A percentile compares a stretch with the other conserved stretches of the same genome.
phyloP scores from a whole-genome alignment of 768 basidiomycete genomes.

The Collybia mongolica region DNA sequence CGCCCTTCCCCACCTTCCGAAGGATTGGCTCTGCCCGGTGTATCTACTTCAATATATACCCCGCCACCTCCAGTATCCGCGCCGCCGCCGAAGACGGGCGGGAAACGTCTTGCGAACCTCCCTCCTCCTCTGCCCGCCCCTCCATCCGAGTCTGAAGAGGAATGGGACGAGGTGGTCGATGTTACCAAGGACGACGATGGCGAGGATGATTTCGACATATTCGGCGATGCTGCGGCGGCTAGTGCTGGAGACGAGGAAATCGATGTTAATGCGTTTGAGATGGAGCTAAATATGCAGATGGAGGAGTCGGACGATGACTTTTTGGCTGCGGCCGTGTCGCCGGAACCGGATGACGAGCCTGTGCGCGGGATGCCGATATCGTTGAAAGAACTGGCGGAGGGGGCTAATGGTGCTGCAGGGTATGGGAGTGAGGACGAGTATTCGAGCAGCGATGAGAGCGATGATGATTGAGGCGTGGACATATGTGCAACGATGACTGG shows the following conservation, averaged over 20 bases:
- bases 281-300: conserved; percentile 36
- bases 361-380: conserved; percentile 14
- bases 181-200: conserved; percentile 11
- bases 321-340: conserved; percentile 35
- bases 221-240: conserved; percentile 18
- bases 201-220: conserved; percentile 28
- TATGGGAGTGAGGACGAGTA: conserved; percentile 43
- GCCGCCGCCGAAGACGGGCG: conserved; percentile 5
- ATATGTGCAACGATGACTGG: not conserved
- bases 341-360: conserved; percentile 8
- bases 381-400: conserved; percentile 13
- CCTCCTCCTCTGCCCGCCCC: conserved; percentile 8
- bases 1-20: conserved; percentile 25
- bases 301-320: conserved; percentile 51
- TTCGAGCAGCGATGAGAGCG: conserved; percentile 54
- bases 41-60: conserved; percentile 22
- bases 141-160: conserved; percentile 33
- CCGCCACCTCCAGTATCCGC: conserved; percentile 22
- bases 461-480: conserved; percentile 38
- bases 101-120: conserved; percentile 13
- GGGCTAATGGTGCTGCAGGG: conserved; percentile 23
- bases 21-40: conserved; percentile 38
- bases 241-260: conserved; percentile 29
- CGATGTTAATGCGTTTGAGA: conserved; percentile 37
- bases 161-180: conserved; percentile 49